phyloP scores from a whole-genome alignment of 805 yeast genomes.

The Saccharomycopsis babjevae region DNA sequence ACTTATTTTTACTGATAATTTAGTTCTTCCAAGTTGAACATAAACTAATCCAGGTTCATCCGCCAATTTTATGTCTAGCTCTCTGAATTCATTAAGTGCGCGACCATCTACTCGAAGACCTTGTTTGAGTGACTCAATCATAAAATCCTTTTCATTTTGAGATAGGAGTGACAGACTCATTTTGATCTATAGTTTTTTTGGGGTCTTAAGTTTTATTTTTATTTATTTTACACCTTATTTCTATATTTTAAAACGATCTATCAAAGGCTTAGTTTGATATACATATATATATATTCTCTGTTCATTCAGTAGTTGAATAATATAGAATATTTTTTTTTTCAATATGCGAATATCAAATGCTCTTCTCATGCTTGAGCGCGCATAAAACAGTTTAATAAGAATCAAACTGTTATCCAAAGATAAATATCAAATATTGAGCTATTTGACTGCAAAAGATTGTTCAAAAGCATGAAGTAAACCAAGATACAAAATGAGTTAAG shows the following conservation, averaged over 20 bases:
- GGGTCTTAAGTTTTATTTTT: neutral
- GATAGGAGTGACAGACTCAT: constrained; percentile 30
- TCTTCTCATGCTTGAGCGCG: neutral
- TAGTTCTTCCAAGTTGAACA: constrained; percentile 65
- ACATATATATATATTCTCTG: neutral
- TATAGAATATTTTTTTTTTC: neutral
- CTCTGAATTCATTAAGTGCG: constrained; percentile 49
- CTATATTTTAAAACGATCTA: neutral
- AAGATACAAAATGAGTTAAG: neutral
- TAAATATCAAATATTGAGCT: no score
- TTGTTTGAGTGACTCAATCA: constrained; percentile 51
- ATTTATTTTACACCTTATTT: neutral
- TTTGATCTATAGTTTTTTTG: neutral
- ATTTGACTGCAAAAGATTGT: neutral
- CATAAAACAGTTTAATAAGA: neutral
- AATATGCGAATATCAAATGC: neutral
- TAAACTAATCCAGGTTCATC: constrained; percentile 74
- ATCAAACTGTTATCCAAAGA: no score
- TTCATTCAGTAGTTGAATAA: neutral
- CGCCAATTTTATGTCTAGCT: constrained; percentile 54
- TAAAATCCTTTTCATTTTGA: constrained; percentile 50
- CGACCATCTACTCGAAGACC: constrained; percentile 66
- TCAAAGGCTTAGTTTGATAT: neutral
- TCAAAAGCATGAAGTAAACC: no score
- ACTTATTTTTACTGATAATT: constrained; percentile 58